phyloP scores from a whole-genome alignment of 2,329 filamentous ascomycete species.

The Stagonosporopsis vannaccii region DNA sequence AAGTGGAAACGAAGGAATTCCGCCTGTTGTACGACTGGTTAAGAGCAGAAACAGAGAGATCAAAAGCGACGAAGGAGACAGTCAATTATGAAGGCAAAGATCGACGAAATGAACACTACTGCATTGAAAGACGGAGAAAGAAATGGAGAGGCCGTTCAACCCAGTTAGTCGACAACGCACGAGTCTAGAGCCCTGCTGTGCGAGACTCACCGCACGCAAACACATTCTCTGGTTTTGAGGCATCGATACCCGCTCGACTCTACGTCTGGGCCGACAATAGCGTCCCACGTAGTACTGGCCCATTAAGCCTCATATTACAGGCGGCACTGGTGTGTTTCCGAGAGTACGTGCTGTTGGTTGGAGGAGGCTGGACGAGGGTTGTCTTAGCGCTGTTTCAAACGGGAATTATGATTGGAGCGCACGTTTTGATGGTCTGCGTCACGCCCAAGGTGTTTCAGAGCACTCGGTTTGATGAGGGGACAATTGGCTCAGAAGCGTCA shows the following conservation, averaged over 20 bases:
- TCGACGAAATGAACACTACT: conserved; percentile 34
- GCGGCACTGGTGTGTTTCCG: conserved; percentile 30
- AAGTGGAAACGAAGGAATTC: conserved; percentile 23
- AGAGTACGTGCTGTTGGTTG: conserved; percentile 23
- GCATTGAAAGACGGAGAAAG: conserved; percentile 32
- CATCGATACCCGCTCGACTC: conserved; percentile 47
- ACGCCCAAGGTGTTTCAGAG: too few relatives aligned
- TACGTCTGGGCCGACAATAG: conserved; percentile 48
- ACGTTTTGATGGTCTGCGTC: too few relatives aligned
- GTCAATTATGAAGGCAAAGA: conserved; percentile 44
- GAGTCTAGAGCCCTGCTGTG: conserved; percentile 33
- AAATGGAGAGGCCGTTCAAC: conserved; percentile 30
- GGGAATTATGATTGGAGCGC: too few relatives aligned
- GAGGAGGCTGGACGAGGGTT: too few relatives aligned
- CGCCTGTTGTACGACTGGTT: conserved; percentile 30
- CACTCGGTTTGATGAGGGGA: too few relatives aligned
- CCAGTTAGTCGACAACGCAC: conserved; percentile 37
- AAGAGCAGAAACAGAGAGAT: conserved; percentile 32
- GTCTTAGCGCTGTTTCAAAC: conserved; percentile 45
- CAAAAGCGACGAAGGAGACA: conserved; percentile 28
- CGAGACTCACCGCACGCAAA: conserved; percentile 35
- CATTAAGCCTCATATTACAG: conserved; percentile 37
- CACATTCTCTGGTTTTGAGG: conserved; percentile 46
- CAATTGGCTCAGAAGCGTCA: too few relatives aligned
- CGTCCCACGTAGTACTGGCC: conserved; percentile 39